Evolutionary conservation across 345 rosid species (phyloP).

Genomic region (Corchorus capsularis): DNA sequence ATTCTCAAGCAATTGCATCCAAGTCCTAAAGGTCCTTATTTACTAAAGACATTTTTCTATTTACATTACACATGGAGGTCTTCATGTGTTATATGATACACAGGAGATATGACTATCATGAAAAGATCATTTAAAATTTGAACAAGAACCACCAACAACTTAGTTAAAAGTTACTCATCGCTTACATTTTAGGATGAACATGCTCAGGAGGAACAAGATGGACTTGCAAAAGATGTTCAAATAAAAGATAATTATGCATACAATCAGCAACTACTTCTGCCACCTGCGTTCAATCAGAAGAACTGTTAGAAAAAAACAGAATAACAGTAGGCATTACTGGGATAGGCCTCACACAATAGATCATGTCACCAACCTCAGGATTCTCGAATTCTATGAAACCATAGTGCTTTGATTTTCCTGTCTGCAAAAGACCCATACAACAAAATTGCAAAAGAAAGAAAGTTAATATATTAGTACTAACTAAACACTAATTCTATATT

Average conservation of each 20-base stretch:
- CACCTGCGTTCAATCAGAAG: constrained; percentile 53
- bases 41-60: not conserved
- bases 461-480: not conserved
- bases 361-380: constrained; percentile 58
- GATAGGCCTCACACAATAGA: not conserved
- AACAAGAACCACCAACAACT: not conserved
- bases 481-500: not conserved
- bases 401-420: constrained; percentile 92
- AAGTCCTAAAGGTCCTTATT: not conserved
- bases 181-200: constrained; percentile 87
- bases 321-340: not conserved
- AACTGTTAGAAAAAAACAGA: constrained; percentile 14
- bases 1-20: not conserved
- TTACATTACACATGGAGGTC: not conserved
- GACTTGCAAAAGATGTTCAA: constrained; percentile 85
- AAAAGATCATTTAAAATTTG: not conserved
- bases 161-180: not conserved
- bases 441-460: constrained; percentile 8
- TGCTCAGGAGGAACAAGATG: constrained; percentile 62
- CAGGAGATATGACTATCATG: not conserved
- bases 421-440: constrained; percentile 46
- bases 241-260: constrained; percentile 82
- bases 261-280: constrained; percentile 91
- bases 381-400: constrained; percentile 85
- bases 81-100: not conserved